Percentiles rank a stretch among this genome's conserved stretches.
Conservation (phyloP, 257 asterid genomes). For the Eucommia ulmoides region DNA sequence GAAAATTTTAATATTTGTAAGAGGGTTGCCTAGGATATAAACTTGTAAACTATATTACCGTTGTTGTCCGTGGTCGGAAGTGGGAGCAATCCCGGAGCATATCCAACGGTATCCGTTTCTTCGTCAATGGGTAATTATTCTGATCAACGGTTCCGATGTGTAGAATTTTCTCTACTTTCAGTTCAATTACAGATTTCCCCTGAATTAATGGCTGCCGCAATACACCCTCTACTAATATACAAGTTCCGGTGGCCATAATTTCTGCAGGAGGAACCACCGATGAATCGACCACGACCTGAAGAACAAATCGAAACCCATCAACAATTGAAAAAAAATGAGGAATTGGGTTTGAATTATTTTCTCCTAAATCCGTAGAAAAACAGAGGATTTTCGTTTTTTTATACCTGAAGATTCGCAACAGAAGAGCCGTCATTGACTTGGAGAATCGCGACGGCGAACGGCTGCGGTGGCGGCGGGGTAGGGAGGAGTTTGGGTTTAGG, state of each 20-base stretch:
- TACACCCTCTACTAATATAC: conserved; percentile 55
- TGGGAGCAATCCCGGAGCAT: conserved; percentile 51
- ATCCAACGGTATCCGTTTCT: conserved; percentile 72
- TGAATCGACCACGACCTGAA: conserved; percentile 68
- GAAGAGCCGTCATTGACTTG: conserved; percentile 75
- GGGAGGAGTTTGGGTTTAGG: conserved; percentile 14
- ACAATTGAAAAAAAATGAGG: background rate
- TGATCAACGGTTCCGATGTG: conserved; percentile 61
- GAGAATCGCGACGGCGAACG: conserved; percentile 36
- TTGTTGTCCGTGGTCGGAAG: conserved; percentile 74
- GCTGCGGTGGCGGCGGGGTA: conserved; percentile 24
- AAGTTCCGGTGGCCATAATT: conserved; percentile 73
- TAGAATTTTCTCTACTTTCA: conserved; percentile 48
- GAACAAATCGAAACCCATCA: background rate
- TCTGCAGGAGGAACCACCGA: conserved; percentile 40
- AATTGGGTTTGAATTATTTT: background rate
- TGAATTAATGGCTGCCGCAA: conserved; percentile 45
- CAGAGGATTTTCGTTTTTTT: no score
- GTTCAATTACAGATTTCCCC: conserved; percentile 47
- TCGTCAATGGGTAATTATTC: conserved; percentile 56
- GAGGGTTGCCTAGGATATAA: no score
- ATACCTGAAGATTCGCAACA: conserved; percentile 44
- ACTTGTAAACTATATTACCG: conserved; percentile 23
- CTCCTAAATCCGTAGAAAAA: no score
- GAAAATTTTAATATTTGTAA: no score